Percentiles rank a stretch among this genome's conserved stretches.
Conservation (phyloP, 202 grass and related monocot genomes). For the Digitaria exilis region DNA sequence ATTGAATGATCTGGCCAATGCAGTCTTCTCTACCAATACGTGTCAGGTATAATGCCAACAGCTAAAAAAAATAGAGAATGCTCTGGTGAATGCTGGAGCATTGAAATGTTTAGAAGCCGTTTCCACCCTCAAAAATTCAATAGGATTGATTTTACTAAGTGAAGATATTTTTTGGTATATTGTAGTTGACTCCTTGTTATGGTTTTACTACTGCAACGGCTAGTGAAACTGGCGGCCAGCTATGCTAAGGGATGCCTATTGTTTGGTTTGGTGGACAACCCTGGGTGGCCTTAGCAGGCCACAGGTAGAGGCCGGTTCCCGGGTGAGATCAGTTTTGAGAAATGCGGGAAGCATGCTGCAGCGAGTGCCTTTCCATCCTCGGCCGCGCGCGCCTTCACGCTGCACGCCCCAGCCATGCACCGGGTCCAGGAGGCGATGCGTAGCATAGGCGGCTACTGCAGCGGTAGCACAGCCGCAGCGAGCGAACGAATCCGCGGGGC, state of each 20-base stretch:
- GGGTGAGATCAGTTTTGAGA: background rate
- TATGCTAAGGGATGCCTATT: background rate
- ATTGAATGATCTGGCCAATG: background rate
- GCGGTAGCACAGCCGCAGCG: too few species aligned
- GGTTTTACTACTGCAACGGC: background rate
- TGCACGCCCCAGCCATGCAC: background rate
- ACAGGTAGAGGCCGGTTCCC: background rate
- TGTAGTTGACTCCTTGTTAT: background rate
- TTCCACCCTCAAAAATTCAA: too few species aligned
- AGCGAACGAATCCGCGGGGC: too few species aligned
- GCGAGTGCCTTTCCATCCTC: background rate
- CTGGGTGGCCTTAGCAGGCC: background rate
- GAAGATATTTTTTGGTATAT: background rate
- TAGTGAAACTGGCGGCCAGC: background rate
- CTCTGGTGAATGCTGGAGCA: background rate
- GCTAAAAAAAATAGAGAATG: too few species aligned
- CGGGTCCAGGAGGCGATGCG: background rate
- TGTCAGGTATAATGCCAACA: too few species aligned
- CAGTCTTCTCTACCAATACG: too few species aligned
- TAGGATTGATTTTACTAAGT: background rate
- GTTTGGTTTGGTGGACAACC: background rate
- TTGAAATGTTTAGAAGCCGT: too few species aligned
- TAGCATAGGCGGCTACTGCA: too few species aligned
- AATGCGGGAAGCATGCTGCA: conserved; percentile 38
- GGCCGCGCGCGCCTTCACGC: background rate